phyloP scores from a whole-genome alignment of 805 yeast genomes.

The Sugiyamaella qingdaonensis region DNA sequence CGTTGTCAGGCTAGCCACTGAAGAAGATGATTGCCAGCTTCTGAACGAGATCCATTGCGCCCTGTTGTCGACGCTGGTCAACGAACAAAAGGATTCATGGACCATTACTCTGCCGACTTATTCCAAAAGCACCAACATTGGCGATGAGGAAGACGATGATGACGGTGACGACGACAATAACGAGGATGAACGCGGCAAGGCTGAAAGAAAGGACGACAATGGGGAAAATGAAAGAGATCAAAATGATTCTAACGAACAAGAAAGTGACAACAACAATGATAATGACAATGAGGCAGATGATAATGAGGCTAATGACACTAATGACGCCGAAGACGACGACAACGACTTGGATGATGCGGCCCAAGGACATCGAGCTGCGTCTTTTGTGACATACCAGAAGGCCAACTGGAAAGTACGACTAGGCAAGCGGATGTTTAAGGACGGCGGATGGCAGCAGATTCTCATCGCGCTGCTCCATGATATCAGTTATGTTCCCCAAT shows the following conservation, averaged over 20 bases:
- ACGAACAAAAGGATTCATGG: constrained; percentile 39
- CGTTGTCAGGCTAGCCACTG: constrained; percentile 48
- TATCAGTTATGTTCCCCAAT: constrained; percentile 55
- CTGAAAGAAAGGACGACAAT: constrained; percentile 28
- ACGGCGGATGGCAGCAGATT: constrained; percentile 82
- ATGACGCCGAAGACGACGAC: constrained; percentile 30
- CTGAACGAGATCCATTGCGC: constrained; percentile 69
- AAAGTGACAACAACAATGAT: constrained; percentile 21
- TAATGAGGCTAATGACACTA: constrained; percentile 22
- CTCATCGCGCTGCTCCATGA: constrained; percentile 66
- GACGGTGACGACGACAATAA: constrained; percentile 28
- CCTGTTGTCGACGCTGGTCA: constrained; percentile 52
- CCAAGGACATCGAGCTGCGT: constrained; percentile 20
- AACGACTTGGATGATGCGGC: constrained; percentile 27
- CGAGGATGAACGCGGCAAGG: constrained; percentile 25
- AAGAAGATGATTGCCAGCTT: constrained; percentile 45
- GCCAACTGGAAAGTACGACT: constrained; percentile 71
- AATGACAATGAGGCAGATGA: constrained; percentile 32
- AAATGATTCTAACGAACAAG: constrained; percentile 14
- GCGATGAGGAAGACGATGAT: constrained; percentile 27
- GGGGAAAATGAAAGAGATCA: constrained; percentile 30
- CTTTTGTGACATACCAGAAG: constrained; percentile 22
- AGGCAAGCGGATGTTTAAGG: constrained; percentile 66
- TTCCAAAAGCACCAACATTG: constrained; percentile 16
- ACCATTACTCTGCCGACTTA: constrained; percentile 29